Conservation (phyloP, 176 grass and related monocot species). For the Calamus simplicifolius region DNA sequence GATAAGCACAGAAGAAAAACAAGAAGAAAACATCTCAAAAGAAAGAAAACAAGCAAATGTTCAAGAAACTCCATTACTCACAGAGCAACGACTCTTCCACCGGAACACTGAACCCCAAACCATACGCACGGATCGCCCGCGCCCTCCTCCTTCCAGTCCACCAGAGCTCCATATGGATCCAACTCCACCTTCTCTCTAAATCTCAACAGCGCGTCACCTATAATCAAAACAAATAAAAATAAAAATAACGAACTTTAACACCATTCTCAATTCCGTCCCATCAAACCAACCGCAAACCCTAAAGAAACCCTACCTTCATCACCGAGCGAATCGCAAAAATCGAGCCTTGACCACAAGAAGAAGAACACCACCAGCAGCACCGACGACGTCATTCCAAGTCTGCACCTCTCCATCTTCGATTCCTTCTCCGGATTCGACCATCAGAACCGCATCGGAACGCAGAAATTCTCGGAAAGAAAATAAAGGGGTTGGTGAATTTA, state of each 20-base stretch:
- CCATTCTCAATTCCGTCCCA: background rate
- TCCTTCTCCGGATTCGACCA: too few relatives aligned
- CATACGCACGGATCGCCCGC: background rate
- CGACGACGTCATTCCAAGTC: too few relatives aligned
- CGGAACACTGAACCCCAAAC: conserved; percentile 11
- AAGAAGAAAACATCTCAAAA: background rate
- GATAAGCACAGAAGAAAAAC: background rate
- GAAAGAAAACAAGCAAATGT: too few relatives aligned
- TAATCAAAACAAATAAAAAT: background rate
- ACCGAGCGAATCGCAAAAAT: background rate
- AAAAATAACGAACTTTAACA: background rate
- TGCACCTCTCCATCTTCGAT: too few relatives aligned
- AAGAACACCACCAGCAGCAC: background rate
- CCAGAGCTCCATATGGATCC: conserved; percentile 13
- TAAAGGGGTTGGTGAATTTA: too few relatives aligned
- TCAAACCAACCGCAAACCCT: background rate
- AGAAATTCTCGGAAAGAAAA: too few relatives aligned
- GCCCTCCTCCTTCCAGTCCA: background rate
- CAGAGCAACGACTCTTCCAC: conserved; percentile 10
- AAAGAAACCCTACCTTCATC: background rate
- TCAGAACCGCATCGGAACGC: too few relatives aligned
- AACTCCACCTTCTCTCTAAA: conserved; percentile 7
- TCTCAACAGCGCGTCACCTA: conserved; percentile 6
- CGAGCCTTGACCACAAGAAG: background rate
- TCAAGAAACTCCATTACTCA: background rate